Percentiles rank a stretch among this genome's conserved stretches.
Conservation (phyloP, 1,284 basidiomycete genomes). For the Termitomyces sp. region DNA sequence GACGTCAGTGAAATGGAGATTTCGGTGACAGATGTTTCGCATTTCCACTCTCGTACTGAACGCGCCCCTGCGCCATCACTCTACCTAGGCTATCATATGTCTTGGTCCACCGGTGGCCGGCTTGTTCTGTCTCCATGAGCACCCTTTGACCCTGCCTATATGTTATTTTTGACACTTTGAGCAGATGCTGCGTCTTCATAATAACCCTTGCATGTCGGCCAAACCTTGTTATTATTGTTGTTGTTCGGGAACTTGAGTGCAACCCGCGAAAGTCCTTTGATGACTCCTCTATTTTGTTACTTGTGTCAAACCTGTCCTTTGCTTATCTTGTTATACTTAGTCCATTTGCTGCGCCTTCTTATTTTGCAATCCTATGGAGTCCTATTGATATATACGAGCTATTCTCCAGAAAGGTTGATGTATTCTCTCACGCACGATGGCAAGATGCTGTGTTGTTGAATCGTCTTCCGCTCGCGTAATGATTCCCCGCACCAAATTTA, state of each 20-base stretch:
- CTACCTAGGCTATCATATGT: not conserved
- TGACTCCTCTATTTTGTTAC: not conserved
- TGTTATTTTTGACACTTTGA: not conserved
- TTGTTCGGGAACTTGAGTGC: not conserved
- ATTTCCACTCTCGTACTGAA: too few species aligned
- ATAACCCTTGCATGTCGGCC: too few species aligned
- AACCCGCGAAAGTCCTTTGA: not conserved
- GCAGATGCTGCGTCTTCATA: not conserved
- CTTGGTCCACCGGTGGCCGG: not conserved
- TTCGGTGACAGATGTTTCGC: too few species aligned
- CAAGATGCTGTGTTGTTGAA: not conserved
- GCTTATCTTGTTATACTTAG: too few species aligned
- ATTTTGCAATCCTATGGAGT: not conserved
- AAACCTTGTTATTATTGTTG: too few species aligned
- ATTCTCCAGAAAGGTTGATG: too few species aligned
- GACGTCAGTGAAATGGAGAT: not conserved
- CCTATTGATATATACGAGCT: not conserved
- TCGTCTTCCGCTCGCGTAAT: not conserved
- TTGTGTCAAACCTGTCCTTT: not conserved
- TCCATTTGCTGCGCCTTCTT: not conserved
- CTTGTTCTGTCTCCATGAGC: conserved; percentile 6
- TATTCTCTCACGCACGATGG: too few species aligned
- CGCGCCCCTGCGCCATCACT: not conserved
- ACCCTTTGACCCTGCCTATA: conserved; percentile 4
- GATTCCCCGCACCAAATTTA: too few species aligned